phyloP scores from a whole-genome alignment of 257 asterid genomes.

The Solanum commersonii region DNA sequence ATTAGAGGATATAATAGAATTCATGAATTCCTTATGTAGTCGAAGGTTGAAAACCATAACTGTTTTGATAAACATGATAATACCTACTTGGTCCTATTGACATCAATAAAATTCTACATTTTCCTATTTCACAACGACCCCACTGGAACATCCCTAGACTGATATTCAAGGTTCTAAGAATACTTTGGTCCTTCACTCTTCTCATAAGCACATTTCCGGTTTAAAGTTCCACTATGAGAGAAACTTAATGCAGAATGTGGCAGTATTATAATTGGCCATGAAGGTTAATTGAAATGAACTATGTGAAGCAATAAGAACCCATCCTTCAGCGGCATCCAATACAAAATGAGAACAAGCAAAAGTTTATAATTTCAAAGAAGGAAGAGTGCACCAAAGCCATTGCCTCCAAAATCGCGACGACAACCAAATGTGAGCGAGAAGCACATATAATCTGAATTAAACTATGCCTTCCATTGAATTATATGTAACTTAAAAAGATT shows the following conservation, averaged over 20 bases:
- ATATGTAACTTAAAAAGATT: constrained; percentile 7
- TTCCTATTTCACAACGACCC: not conserved
- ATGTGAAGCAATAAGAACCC: not conserved
- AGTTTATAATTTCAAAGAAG: not conserved
- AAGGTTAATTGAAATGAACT: not conserved
- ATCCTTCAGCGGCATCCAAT: not conserved
- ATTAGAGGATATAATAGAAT: not conserved
- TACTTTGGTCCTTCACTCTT: not conserved
- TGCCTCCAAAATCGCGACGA: not conserved
- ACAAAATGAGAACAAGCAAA: not conserved
- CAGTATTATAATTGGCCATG: not conserved
- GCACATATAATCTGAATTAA: not conserved
- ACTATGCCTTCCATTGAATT: constrained; percentile 5
- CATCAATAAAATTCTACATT: not conserved
- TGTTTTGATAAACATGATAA: not conserved
- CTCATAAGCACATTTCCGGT: not conserved
- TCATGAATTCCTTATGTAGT: not conserved
- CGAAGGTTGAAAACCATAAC: not conserved
- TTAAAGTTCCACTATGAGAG: not conserved
- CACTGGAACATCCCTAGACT: not conserved
- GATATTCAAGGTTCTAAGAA: not conserved
- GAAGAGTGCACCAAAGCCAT: not conserved
- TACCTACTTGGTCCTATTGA: not conserved
- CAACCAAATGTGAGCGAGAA: not conserved
- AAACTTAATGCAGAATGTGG: not conserved